phyloP scores from a whole-genome alignment of 108 stramenopile species.

The Nitzschia sp. region DNA sequence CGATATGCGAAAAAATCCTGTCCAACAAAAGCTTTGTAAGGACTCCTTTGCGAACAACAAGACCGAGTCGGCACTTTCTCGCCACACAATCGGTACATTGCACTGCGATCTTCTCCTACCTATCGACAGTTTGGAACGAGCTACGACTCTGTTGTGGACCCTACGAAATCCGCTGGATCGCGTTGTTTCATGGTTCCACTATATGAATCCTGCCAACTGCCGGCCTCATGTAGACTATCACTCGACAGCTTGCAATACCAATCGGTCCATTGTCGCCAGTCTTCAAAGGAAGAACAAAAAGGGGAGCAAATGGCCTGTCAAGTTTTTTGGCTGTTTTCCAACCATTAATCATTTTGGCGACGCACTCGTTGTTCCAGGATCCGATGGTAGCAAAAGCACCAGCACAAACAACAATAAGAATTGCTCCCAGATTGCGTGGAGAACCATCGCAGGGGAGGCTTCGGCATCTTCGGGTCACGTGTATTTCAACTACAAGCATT shows the following conservation, averaged over 20 bases:
- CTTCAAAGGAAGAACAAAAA: neutral
- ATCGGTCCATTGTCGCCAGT: neutral
- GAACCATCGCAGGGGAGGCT: conserved; percentile 13
- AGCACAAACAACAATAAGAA: neutral
- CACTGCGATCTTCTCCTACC: conserved; percentile 15
- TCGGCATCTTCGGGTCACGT: conserved; percentile 11
- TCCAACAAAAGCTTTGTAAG: neutral
- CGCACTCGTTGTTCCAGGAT: conserved; percentile 9
- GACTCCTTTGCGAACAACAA: neutral
- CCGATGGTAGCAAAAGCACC: neutral
- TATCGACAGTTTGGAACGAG: neutral
- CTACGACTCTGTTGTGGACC: conserved; percentile 21
- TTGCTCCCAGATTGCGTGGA: conserved; percentile 12
- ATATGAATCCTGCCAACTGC: conserved; percentile 28
- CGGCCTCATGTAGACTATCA: conserved; percentile 7
- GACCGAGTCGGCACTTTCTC: conserved; percentile 5
- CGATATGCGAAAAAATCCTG: conserved; percentile 16
- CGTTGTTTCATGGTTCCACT: conserved; percentile 23
- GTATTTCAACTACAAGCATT: conserved; percentile 20
- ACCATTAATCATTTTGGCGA: conserved; percentile 7
- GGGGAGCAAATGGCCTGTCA: conserved; percentile 14
- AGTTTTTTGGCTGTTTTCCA: conserved; percentile 21
- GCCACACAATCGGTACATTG: conserved; percentile 8
- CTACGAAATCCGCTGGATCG: conserved; percentile 33
- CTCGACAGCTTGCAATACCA: conserved; percentile 28